Evolutionary conservation across 352 stramenopile species (phyloP).

Genomic region (Globisporangium megalacanthum): DNA sequence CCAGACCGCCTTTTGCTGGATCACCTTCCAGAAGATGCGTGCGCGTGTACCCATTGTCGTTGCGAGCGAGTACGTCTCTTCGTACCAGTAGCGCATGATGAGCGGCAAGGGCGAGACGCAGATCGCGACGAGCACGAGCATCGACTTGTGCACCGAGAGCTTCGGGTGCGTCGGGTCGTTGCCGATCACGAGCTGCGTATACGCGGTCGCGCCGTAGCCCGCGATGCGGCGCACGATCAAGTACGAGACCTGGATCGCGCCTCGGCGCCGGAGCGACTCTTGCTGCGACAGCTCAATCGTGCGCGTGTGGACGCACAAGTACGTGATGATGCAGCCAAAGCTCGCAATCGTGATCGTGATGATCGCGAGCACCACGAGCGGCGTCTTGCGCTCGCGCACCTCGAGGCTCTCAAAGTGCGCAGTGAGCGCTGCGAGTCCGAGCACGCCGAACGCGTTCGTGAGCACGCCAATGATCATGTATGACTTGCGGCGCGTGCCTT

Average conservation of each 20-base stretch:
- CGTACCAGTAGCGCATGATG: slow-evolving; percentile 31
- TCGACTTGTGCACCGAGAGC: slow-evolving; percentile 9
- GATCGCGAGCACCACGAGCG: slow-evolving; percentile 20
- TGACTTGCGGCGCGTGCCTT: slow-evolving; percentile 60
- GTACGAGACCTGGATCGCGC: slow-evolving; percentile 32
- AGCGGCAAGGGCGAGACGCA: slow-evolving; percentile 26
- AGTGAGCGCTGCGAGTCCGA: slow-evolving; percentile 22
- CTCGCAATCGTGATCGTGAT: slow-evolving; percentile 15
- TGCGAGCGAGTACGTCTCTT: slow-evolving; percentile 37
- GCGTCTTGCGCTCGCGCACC: neutral
- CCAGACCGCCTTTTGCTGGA: slow-evolving; percentile 53
- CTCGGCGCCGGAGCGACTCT: slow-evolving; percentile 28
- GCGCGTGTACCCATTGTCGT: slow-evolving; percentile 29
- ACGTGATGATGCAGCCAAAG: slow-evolving; percentile 25
- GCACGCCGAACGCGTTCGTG: slow-evolving; percentile 14
- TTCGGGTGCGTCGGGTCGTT: slow-evolving; percentile 8
- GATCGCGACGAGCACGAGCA: slow-evolving; percentile 27
- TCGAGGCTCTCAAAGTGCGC: slow-evolving; percentile 14
- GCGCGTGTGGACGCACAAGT: slow-evolving; percentile 30
- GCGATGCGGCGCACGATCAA: slow-evolving; percentile 26
- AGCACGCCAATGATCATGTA: slow-evolving; percentile 68
- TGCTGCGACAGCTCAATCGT: slow-evolving; percentile 36
- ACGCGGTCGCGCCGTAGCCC: slow-evolving; percentile 11
- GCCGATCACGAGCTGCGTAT: slow-evolving; percentile 9
- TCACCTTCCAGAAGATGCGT: slow-evolving; percentile 39